phyloP scores from a whole-genome alignment of 1,139 yeast species.

The Protomyces inundatus region DNA sequence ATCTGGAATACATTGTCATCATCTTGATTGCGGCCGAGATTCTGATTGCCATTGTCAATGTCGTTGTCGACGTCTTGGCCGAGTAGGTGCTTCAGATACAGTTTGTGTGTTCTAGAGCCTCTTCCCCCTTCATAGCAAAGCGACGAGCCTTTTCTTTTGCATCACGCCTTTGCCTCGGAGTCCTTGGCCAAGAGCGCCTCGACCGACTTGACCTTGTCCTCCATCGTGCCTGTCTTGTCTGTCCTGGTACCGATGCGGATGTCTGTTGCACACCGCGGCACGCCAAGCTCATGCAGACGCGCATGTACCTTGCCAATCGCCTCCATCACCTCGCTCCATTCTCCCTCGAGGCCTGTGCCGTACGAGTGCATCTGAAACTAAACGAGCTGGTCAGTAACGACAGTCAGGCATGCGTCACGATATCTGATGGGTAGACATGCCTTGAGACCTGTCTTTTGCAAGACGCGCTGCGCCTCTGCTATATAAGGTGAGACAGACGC shows the following conservation, averaged over 20 bases:
- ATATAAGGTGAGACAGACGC: conserved; percentile 13
- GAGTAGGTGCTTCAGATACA: background rate
- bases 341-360: conserved; percentile 22
- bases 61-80: conserved; percentile 35
- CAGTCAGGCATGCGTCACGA: background rate
- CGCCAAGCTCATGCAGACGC: conserved; percentile 20
- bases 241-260: conserved; percentile 24
- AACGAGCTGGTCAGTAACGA: background rate
- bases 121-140: background rate
- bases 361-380: background rate
- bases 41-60: conserved; percentile 75
- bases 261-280: conserved; percentile 26
- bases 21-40: conserved; percentile 91
- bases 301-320: conserved; percentile 18
- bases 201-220: conserved; percentile 17
- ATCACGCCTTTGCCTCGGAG: background rate
- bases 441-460: conserved; percentile 13
- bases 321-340: conserved; percentile 20
- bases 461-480: conserved; percentile 19
- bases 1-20: conserved; percentile 84
- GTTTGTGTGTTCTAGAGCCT: background rate
- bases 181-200: background rate
- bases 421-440: background rate
- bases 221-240: conserved; percentile 22
- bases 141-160: background rate